Percentiles rank a stretch among this genome's conserved stretches.
These are phyloP conservation scores for Amanita fuliginea DNA, from an alignment of 768 basidiomycete species.

Conservation along the genomic window DNA sequence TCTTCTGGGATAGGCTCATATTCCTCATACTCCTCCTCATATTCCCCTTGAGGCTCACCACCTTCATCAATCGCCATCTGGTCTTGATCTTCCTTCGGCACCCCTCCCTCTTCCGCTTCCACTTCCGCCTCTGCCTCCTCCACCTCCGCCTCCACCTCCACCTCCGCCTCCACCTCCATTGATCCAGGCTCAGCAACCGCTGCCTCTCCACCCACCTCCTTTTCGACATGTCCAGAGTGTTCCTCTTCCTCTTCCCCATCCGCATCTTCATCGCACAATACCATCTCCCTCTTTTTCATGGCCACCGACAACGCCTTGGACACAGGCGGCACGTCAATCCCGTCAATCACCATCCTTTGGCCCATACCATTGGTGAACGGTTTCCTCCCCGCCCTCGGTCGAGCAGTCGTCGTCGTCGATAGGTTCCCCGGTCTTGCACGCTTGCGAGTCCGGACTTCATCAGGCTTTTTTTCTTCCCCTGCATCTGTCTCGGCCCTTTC, in stretches of 20 bases:
- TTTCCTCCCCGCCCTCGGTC: neutral
- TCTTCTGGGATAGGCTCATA: slow-evolving; percentile 7
- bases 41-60: neutral
- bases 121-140: too few relatives aligned
- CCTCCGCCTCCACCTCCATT: neutral
- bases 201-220: too few relatives aligned
- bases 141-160: too few relatives aligned
- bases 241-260: slow-evolving; percentile 6
- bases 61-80: neutral
- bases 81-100: neutral
- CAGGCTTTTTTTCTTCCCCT: neutral
- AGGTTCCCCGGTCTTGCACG: neutral
- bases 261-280: slow-evolving; percentile 2
- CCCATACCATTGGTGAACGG: too few relatives aligned
- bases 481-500: neutral
- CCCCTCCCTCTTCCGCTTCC: neutral
- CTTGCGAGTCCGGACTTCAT: neutral
- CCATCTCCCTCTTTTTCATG: slow-evolving; percentile 1
- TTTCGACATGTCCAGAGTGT: too few relatives aligned
- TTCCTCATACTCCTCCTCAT: slow-evolving; percentile 9
- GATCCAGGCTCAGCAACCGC: too few relatives aligned
- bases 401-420: too few relatives aligned
- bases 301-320: neutral
- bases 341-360: slow-evolving; percentile 3
- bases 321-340: slow-evolving; percentile 4